phyloP scores from a whole-genome alignment of 1,284 basidiomycete genomes.

The Cutaneotrichosporon arboriforme region DNA sequence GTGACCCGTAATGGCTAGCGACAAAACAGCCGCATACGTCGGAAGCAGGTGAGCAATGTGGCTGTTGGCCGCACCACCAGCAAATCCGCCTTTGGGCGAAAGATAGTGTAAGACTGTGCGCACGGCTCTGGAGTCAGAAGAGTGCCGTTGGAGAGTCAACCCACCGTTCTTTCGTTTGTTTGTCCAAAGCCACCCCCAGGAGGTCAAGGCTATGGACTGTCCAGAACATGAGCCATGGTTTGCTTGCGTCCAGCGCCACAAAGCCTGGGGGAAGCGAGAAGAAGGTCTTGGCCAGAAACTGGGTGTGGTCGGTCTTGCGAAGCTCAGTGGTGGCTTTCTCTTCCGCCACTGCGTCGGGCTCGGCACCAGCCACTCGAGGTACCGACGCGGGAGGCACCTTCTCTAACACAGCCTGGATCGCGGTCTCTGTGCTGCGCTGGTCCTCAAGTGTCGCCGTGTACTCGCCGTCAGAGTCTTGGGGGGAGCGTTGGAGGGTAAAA shows the following conservation, averaged over 20 bases:
- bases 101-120: constrained; percentile 68
- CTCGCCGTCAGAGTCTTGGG: constrained; percentile 51
- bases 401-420: constrained; percentile 46
- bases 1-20: constrained; percentile 74
- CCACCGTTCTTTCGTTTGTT: constrained; percentile 64
- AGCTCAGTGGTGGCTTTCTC: constrained; percentile 19
- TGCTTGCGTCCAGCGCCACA: constrained; percentile 78
- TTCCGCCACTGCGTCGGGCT: constrained; percentile 11
- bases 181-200: constrained; percentile 71
- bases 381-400: constrained; percentile 5
- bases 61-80: constrained; percentile 68
- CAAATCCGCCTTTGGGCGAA: constrained; percentile 79
- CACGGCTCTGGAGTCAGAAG: constrained; percentile 19
- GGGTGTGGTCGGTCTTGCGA: constrained; percentile 32
- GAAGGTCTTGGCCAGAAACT: constrained; percentile 36
- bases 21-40: constrained; percentile 81
- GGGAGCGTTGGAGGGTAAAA: constrained; percentile 23
- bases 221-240: constrained; percentile 92
- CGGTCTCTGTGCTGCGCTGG: constrained; percentile 64
- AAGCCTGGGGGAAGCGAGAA: constrained; percentile 61
- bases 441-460: constrained; percentile 60
- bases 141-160: constrained; percentile 20
- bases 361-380: constrained; percentile 20
- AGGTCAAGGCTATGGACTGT: constrained; percentile 71
- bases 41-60: constrained; percentile 84